Conservation (phyloP, 768 basidiomycete species). For the Pulveroboletus sp. region DNA sequence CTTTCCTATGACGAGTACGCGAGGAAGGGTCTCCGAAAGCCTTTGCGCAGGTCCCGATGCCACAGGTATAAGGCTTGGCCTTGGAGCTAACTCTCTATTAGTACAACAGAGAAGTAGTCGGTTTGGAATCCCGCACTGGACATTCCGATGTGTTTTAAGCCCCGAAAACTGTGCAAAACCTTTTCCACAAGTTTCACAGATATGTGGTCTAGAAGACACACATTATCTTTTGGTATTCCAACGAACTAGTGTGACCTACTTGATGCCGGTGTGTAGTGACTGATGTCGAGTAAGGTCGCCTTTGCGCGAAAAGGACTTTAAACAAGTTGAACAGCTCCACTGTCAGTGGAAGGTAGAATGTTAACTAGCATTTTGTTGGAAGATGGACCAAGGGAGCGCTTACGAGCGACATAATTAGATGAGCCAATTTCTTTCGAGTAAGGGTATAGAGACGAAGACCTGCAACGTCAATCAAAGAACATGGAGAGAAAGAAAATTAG, state of each 20-base stretch:
- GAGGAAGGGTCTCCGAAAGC: constrained; percentile 70
- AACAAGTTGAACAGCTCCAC: constrained; percentile 42
- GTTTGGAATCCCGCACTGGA: constrained; percentile 47
- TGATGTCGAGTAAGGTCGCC: constrained; percentile 60
- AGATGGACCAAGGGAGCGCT: neutral
- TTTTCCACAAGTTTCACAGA: constrained; percentile 50
- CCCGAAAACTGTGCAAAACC: constrained; percentile 56
- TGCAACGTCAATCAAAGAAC: constrained; percentile 36
- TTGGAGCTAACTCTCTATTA: constrained; percentile 38
- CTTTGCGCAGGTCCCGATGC: constrained; percentile 40
- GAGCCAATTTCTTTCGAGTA: constrained; percentile 8
- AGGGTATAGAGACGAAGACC: constrained; percentile 39
- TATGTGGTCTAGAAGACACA: constrained; percentile 40
- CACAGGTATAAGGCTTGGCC: constrained; percentile 50
- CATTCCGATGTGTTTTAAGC: constrained; percentile 59
- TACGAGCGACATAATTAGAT: constrained; percentile 23
- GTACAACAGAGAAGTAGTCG: neutral
- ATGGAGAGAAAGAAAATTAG: constrained; percentile 3
- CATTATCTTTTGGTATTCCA: neutral
- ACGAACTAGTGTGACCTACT: constrained; percentile 32
- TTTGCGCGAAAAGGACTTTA: constrained; percentile 48
- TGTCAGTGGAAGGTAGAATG: constrained; percentile 10
- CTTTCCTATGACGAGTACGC: constrained; percentile 57
- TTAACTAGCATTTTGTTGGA: neutral
- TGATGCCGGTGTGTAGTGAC: constrained; percentile 44